Evolutionary conservation across 768 basidiomycete species (phyloP), one percentile per base, ranked within the genome.

Genomic region (Cystobasidium ongulense): DNA sequence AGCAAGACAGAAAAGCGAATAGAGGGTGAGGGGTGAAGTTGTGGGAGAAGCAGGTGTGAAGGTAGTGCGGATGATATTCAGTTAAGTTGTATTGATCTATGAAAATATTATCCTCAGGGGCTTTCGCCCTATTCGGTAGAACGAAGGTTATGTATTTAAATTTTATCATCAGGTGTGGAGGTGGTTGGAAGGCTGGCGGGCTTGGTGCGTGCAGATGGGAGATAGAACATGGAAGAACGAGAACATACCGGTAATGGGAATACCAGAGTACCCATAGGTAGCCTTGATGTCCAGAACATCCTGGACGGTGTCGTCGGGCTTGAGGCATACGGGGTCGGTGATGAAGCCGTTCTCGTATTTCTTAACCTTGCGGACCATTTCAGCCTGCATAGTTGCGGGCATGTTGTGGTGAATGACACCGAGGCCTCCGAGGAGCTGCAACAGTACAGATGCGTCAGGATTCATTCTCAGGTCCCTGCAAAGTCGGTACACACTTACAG

Each of bases 371-470:
- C 91, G 89, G 78, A 98, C 92, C 94, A 98, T 98, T 46, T 90
- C 88, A 8, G 95, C 95, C 83, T 99, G 96, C 2, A 87, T 86
- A 53, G 87, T 87, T 0, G 92, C 80, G 1, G 81, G 77, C 76
- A 83, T 82, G 82, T 98, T 99, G 83, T 99, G 93, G 81, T 99
- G 95, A 78, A 98, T 97, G 80, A 98, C 91, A 83, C 96, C 95
- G 75, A 98, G 90, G 68, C 95, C 96, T 62, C 96, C 96, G 71
- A 94, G 87, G 67, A 99, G 88, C 85, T 90, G 79, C 50, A 39
- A n/a, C 1, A 36, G 15, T 35, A 35, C 5, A 63, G 21, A 7
- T 31, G 62, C 31, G 31, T 63, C 62, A 63, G 52, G n/a, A 5
- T 10, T 8, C 8, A n/a, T 54, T 23, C 52, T 7, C 52, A 54